A percentile compares a stretch with the other conserved stretches of the same genome.
These are phyloP conservation scores for Dictyostelium brefeldianum DNA, from an alignment of 78 protist species.

Conservation along the genomic window DNA sequence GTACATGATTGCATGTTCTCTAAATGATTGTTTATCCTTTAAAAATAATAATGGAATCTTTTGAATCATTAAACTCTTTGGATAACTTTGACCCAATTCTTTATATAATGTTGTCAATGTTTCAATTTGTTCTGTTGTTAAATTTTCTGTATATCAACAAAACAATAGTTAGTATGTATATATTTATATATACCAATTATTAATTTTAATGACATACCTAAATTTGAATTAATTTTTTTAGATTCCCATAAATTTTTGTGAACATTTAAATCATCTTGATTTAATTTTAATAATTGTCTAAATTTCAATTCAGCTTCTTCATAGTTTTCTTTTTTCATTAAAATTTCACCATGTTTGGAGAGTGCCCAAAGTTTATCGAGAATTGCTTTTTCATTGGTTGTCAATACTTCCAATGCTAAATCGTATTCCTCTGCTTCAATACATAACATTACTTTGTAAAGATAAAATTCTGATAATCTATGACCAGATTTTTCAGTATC, in stretches of 20 bases:
- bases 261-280: slow-evolving; percentile 74
- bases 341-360: slow-evolving; percentile 52
- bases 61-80: slow-evolving; percentile 57
- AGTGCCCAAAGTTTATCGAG: slow-evolving; percentile 66
- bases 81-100: background rate
- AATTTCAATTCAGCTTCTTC: slow-evolving; percentile 41
- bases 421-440: slow-evolving; percentile 70
- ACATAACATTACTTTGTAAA: slow-evolving; percentile 73
- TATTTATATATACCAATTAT: background rate
- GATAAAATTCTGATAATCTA: slow-evolving; percentile 63
- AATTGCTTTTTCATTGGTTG: slow-evolving; percentile 19
- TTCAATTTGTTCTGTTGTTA: slow-evolving; percentile 20
- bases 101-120: slow-evolving; percentile 7
- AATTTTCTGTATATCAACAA: slow-evolving; percentile 7
- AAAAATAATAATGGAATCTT: slow-evolving; percentile 55
- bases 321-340: background rate
- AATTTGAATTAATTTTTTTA: background rate
- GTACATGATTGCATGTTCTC: slow-evolving; percentile 15
- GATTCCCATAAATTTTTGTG: slow-evolving; percentile 73
- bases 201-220: background rate
- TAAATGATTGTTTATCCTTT: slow-evolving; percentile 15
- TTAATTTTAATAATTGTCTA: slow-evolving; percentile 64
- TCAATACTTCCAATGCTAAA: slow-evolving; percentile 26
- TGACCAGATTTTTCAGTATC: slow-evolving; percentile 23
- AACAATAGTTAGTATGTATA: too few relatives aligned